Conservation (phyloP, 2,329 filamentous ascomycete species). For the Aspergillus tanneri region DNA sequence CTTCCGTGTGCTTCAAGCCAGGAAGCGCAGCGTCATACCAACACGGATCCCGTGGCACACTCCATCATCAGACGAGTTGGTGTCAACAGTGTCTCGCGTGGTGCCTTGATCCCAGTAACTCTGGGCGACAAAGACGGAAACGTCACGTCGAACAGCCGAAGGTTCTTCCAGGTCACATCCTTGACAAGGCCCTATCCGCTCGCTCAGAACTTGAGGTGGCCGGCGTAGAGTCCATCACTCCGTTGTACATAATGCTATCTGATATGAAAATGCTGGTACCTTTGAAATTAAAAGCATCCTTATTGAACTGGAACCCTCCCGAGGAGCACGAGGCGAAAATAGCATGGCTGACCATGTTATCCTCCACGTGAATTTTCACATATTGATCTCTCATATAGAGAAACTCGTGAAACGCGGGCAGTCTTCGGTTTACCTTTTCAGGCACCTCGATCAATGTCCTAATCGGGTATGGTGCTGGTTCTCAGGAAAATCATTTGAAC, state of each 20-base stretch:
- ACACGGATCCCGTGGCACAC: constrained; percentile 45
- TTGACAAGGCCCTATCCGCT: constrained; percentile 45
- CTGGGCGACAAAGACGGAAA: constrained; percentile 52
- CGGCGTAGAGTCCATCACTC: constrained; percentile 44
- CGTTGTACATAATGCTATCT: constrained; percentile 42
- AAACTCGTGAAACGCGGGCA: no score
- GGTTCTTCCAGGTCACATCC: constrained; percentile 48
- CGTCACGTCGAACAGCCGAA: constrained; percentile 45
- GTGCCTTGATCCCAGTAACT: constrained; percentile 46
- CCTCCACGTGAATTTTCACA: constrained; percentile 40
- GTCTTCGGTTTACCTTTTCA: no score
- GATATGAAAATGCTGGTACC: constrained; percentile 31
- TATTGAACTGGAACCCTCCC: constrained; percentile 46
- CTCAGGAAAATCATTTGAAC: no score
- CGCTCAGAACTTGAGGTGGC: constrained; percentile 48
- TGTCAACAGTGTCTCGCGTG: constrained; percentile 32
- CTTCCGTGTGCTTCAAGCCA: constrained; percentile 42
- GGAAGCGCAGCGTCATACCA: constrained; percentile 46
- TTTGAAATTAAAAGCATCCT: constrained; percentile 34
- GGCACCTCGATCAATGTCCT: no score
- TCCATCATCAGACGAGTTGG: constrained; percentile 44
- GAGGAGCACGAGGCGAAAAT: constrained; percentile 43
- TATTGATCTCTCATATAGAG: constrained; percentile 10
- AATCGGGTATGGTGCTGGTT: no score
- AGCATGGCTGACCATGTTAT: constrained; percentile 43